Evolutionary conservation across 345 rosid genomes (phyloP), one percentile per base, ranked within the genome.

Genomic region (Acer saccharum): DNA sequence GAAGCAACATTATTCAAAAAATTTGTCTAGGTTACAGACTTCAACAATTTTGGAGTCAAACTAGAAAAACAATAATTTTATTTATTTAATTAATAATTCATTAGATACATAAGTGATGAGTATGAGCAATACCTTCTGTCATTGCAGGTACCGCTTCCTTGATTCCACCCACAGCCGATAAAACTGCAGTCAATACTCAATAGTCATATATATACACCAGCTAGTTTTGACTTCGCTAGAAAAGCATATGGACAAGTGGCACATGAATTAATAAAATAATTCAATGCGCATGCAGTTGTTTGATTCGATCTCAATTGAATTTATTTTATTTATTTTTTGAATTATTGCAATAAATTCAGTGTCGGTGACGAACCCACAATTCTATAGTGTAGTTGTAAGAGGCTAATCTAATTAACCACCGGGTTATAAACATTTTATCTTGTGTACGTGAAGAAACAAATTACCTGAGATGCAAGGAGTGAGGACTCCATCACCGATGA

Each of bases 401-500:
- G 32, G 3, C 0, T 29, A 27, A 0, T 29, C 32, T 29, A 29
- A 29, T 29, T 29, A 29, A 29, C 0, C 32, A 29, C 32, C 32
- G n/a, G n/a, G n/a, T n/a, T n/a, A n/a, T n/a, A n/a, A n/a, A n/a
- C n/a, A n/a, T 29, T 0, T 29, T 29, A 29, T 29, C 32, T 29
- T 29, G 32, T 29, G 32, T 29, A 29, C 32, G 0, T 29, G 32
- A 2, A 29, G 32, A 29, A 29, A 29, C 29, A 39, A 23, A 63
- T 8, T 25, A 29, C 91, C 89, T 20, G 91, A 89, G 35, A 89
- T 88, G 78, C 86, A 84, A 0, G 93, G 91, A 17, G 90, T 87
- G 46, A 90, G 90, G 80, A 90, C 70, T 5, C 93, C 90, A 13
- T 90, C 93, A 14, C 91, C 93, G 35, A 90, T 76, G 82, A 90